These are phyloP conservation scores for Pestalotiopsis sp. DNA, from an alignment of 2,329 filamentous ascomycete genomes.

Conservation along the genomic window DNA sequence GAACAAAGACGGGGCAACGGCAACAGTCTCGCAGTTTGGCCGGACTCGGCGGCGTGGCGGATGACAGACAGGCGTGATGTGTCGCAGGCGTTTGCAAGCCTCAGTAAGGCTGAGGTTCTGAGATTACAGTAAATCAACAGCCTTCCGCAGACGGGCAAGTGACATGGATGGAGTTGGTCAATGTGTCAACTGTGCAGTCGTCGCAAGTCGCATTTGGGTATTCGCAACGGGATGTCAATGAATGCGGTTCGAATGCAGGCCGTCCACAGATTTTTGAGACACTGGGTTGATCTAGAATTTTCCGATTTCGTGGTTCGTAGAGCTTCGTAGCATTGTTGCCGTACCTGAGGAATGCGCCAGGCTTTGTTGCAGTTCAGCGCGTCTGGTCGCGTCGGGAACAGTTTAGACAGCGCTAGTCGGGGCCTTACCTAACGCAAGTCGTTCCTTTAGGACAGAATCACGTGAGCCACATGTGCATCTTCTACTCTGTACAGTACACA, in stretches of 20 bases:
- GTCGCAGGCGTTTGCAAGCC: not conserved
- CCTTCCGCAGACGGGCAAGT: constrained; percentile 6
- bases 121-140: not conserved
- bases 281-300: not conserved
- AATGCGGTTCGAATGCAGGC: not conserved
- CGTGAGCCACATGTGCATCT: not conserved
- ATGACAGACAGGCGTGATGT: not conserved
- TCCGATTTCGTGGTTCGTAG: not conserved
- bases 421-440: not conserved
- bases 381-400: not conserved
- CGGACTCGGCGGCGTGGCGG: constrained; percentile 1
- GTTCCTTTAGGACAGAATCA: not conserved
- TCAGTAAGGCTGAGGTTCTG: not conserved
- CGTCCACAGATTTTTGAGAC: not conserved
- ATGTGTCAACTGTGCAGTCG: not conserved
- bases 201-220: constrained; percentile 1
- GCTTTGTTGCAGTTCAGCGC: not conserved
- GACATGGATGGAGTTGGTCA: constrained; percentile 5
- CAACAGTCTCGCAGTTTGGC: not conserved
- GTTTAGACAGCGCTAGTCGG: not conserved
- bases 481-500: no score
- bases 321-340: constrained; percentile 1
- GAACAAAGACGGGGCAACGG: not conserved
- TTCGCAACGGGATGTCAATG: constrained; percentile 2
- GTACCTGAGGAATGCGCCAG: constrained; percentile 1